These are phyloP conservation scores for Didymella exigua DNA, from an alignment of 2,329 filamentous ascomycete genomes.

Conservation along the genomic window DNA sequence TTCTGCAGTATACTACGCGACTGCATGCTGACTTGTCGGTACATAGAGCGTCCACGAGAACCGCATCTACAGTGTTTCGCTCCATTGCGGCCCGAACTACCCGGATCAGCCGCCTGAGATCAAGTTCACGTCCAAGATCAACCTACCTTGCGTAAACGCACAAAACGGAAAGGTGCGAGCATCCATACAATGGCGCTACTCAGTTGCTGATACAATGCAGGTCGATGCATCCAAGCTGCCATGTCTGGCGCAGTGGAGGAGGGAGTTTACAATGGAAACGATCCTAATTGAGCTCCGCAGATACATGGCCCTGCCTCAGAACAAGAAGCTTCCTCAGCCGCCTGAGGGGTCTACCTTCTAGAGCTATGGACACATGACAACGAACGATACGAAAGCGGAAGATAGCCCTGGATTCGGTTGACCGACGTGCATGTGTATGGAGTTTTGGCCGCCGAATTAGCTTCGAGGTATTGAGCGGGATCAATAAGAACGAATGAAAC, in stretches of 20 bases:
- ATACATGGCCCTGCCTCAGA: slow-evolving; percentile 87
- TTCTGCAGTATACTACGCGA: not conserved
- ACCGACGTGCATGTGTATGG: slow-evolving; percentile 39
- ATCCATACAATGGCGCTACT: not conserved
- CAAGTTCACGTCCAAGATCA: slow-evolving; percentile 91
- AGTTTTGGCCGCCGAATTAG: slow-evolving; percentile 32
- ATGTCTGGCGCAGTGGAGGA: slow-evolving; percentile 87
- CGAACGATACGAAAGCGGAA: slow-evolving; percentile 13
- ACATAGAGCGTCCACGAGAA: slow-evolving; percentile 91
- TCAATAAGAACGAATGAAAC: slow-evolving; percentile 19
- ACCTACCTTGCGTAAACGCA: slow-evolving; percentile 90
- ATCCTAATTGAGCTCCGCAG: slow-evolving; percentile 87
- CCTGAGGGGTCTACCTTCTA: slow-evolving; percentile 76
- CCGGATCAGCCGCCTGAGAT: slow-evolving; percentile 88
- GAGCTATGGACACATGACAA: not conserved
- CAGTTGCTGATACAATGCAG: slow-evolving; percentile 47
- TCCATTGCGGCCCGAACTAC: slow-evolving; percentile 90
- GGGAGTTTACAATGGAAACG: slow-evolving; percentile 94
- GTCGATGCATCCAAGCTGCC: slow-evolving; percentile 84
- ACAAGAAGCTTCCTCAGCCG: slow-evolving; percentile 96
- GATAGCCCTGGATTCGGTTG: slow-evolving; percentile 6
- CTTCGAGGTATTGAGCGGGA: slow-evolving; percentile 9
- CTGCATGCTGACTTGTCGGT: not conserved
- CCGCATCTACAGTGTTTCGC: slow-evolving; percentile 97
- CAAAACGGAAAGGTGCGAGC: slow-evolving; percentile 70